A percentile compares a stretch with the other conserved stretches of the same genome.
Evolutionary conservation across 306 rosid genomes (phyloP).

Genomic region (Geum urbanum): DNA sequence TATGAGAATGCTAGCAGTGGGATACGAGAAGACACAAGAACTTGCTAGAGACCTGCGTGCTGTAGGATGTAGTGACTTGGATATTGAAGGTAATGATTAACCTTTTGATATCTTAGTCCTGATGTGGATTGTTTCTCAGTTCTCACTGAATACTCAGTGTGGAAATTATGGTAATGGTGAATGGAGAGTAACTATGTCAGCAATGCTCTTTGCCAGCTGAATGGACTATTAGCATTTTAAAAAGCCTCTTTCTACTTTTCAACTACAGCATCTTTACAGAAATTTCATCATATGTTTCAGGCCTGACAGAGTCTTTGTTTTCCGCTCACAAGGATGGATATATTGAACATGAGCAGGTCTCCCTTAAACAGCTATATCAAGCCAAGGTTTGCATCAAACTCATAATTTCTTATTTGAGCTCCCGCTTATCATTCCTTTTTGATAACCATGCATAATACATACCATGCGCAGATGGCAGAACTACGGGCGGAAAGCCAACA

Average conservation of each 20-base stretch:
- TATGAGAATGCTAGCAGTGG: constrained; percentile 98
- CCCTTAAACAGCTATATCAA: constrained; percentile 81
- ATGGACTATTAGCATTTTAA: not conserved
- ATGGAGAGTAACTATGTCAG: not conserved
- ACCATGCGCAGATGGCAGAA: constrained; percentile 73
- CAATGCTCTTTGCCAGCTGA: not conserved
- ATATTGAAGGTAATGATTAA: constrained; percentile 76
- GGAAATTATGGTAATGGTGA: not conserved
- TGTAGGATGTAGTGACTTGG: constrained; percentile 98
- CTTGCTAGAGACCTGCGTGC: constrained; percentile 85
- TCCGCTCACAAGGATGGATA: constrained; percentile 93
- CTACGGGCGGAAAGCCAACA: constrained; percentile 80
- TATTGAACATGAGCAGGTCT: constrained; percentile 91
- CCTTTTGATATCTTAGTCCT: not conserved
- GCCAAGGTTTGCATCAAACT: constrained; percentile 63
- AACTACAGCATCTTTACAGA: constrained; percentile 18
- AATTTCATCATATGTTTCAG: constrained; percentile 44
- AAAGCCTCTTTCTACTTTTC: constrained; percentile 17
- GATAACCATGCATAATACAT: constrained; percentile 18
- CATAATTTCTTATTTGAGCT: constrained; percentile 12
- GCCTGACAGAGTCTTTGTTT: constrained; percentile 90
- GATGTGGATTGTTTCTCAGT: not conserved
- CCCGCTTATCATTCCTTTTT: constrained; percentile 19
- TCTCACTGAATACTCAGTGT: not conserved
- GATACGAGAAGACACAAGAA: constrained; percentile 93